phyloP scores from a whole-genome alignment of 176 grass and related monocot genomes.

The Microstegium vimineum region DNA sequence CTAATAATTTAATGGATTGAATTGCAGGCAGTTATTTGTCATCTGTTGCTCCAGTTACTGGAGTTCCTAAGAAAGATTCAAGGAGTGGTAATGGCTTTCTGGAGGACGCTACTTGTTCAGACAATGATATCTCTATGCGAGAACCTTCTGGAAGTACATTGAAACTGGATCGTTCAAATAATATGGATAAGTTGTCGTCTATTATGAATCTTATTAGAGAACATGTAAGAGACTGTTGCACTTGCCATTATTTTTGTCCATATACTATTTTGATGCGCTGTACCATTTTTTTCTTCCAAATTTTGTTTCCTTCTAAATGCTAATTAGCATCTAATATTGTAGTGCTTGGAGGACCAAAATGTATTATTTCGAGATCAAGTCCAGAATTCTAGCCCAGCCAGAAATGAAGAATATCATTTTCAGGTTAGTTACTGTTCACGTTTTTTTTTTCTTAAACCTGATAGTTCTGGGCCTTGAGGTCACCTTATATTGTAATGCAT shows the following conservation, averaged over 20 bases:
- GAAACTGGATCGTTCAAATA: slow-evolving; percentile 28
- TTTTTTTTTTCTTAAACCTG: slow-evolving; percentile 14
- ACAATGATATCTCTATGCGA: slow-evolving; percentile 28
- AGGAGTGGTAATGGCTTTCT: slow-evolving; percentile 80
- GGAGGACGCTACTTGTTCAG: slow-evolving; percentile 43
- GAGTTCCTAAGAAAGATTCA: slow-evolving; percentile 39
- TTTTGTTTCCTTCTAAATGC: slow-evolving; percentile 13
- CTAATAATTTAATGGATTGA: slow-evolving; percentile 23
- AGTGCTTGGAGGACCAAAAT: slow-evolving; percentile 63
- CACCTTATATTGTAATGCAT: slow-evolving; percentile 1
- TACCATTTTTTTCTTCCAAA: neutral
- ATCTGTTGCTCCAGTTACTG: slow-evolving; percentile 46
- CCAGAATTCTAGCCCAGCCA: slow-evolving; percentile 25
- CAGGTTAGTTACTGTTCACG: slow-evolving; percentile 38
- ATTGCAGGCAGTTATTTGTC: slow-evolving; percentile 69
- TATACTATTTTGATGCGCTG: neutral
- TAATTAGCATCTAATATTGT: slow-evolving; percentile 20
- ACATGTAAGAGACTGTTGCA: slow-evolving; percentile 50
- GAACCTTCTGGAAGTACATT: slow-evolving; percentile 51
- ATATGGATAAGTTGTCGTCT: slow-evolving; percentile 53
- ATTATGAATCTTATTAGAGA: slow-evolving; percentile 49
- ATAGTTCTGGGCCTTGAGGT: slow-evolving; percentile 9
- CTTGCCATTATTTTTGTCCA: slow-evolving; percentile 32
- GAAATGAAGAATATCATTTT: slow-evolving; percentile 52
- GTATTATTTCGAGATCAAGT: slow-evolving; percentile 58